Base-by-base conservation (phyloP, 2,329 filamentous ascomycete species). In the Monilinia laxa region DNA sequence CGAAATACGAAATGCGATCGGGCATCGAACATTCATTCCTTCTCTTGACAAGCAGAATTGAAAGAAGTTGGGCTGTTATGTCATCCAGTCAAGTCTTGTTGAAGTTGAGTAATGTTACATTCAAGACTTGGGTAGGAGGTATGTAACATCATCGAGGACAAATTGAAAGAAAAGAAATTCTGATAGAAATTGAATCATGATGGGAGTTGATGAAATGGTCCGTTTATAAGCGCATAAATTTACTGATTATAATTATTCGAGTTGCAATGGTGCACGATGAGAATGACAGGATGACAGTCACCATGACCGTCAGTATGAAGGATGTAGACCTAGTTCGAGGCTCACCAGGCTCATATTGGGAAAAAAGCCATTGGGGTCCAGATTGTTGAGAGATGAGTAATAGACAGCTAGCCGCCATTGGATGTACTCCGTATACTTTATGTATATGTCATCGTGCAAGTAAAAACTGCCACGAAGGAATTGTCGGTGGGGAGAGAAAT, bases 361-460 rank as follows among this genome's bases (percentile, higher is more conserved):
- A 35, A 5, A 35, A 35, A 35, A 9, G 28, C 4, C 0, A 28
- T 28, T 4, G 28, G 31, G 7, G 7, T 35, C 31, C 31, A 35
- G 31, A 35, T 35, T 35, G 31, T 35, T 35, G 5, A 35, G 5
- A 28, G 28, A 28, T 28, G 28, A 28, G 28, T 28, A 28, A 28
- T 28, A 28, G 4, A 28, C 28, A 28, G 28, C 28, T 28, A 28
- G 28, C 28, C 4, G 28, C 28, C 4, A 28, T 28, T 28, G 28
- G 2, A 28, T 28, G 28, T 35, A 35, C 31, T 1, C 5, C 7
- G 7, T 35, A 35, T 12, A 14, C n/a, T 35, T 31, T 18, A 7
- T 23, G 25, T 12, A 62, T 51, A 62, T 62, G 59, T 62, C 59
- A 62, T 62, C 47, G 59, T 62, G 59, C 47, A 28, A 47, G n/a